Evolutionary conservation across 139 green algal genomes (phyloP).

Genomic region (Marvania coccoides): DNA sequence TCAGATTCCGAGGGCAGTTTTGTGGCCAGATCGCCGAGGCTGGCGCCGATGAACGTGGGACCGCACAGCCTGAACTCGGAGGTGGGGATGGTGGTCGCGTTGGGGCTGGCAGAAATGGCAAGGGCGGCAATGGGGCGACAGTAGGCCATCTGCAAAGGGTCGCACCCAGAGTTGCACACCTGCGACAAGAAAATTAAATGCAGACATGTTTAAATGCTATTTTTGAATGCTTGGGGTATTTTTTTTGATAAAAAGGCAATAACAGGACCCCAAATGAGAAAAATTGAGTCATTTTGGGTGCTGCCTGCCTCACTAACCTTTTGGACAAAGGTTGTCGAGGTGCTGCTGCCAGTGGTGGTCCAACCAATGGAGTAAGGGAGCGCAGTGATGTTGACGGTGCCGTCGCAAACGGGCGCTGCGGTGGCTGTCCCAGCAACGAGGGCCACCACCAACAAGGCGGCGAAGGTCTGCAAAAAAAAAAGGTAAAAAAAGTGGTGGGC

Average conservation of each 20-base stretch:
- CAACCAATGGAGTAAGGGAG: background rate
- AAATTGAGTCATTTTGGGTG: background rate
- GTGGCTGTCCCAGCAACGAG: no score
- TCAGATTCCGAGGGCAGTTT: background rate
- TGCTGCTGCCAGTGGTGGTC: background rate
- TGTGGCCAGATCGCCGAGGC: background rate
- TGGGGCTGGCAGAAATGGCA: background rate
- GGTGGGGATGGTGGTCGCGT: background rate
- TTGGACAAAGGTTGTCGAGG: constrained; percentile 7
- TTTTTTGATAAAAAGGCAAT: background rate
- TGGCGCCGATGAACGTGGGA: background rate
- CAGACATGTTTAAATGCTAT: no score
- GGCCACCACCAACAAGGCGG: no score
- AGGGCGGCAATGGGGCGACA: background rate
- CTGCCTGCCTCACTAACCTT: constrained; percentile 11
- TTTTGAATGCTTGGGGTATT: no score
- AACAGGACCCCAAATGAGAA: background rate
- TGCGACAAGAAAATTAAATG: no score
- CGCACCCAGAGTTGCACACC: constrained; percentile 1
- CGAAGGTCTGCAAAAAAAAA: no score
- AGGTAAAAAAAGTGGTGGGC: no score
- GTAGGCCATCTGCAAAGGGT: background rate
- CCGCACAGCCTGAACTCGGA: background rate
- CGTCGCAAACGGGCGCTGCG: no score
- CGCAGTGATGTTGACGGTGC: background rate